A percentile compares a stretch with the other conserved stretches of the same genome.
phyloP scores from a whole-genome alignment of 2,329 filamentous ascomycete genomes.

The Thelonectria rubi region DNA sequence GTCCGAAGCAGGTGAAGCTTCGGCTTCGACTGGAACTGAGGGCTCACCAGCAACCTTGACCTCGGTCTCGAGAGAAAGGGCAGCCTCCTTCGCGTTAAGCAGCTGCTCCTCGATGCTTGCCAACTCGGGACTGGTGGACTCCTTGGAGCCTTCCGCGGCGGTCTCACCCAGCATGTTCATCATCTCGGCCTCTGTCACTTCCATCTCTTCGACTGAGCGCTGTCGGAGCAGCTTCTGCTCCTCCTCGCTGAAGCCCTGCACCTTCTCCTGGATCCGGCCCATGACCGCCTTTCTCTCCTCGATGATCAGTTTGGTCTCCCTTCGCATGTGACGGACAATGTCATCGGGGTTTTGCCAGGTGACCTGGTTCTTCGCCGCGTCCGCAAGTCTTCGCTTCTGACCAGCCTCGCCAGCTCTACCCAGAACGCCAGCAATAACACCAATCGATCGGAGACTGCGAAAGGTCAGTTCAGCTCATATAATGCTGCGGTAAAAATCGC shows the following conservation, averaged over 20 bases:
- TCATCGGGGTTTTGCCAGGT: slow-evolving; percentile 66
- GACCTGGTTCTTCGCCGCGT: slow-evolving; percentile 69
- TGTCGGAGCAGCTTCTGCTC: slow-evolving; percentile 48
- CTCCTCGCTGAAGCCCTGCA: slow-evolving; percentile 50
- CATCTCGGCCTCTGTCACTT: slow-evolving; percentile 50
- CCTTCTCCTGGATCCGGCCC: slow-evolving; percentile 48
- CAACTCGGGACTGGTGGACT: not conserved
- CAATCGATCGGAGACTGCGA: slow-evolving; percentile 78
- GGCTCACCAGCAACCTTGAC: not conserved
- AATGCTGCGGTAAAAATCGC: not conserved
- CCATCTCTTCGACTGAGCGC: slow-evolving; percentile 37
- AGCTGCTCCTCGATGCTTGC: slow-evolving; percentile 23
- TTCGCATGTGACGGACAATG: slow-evolving; percentile 51
- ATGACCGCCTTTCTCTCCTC: slow-evolving; percentile 49
- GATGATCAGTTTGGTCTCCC: slow-evolving; percentile 44
- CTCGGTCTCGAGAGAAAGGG: slow-evolving; percentile 20
- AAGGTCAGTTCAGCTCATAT: slow-evolving; percentile 36
- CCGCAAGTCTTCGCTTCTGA: slow-evolving; percentile 70
- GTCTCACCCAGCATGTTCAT: slow-evolving; percentile 46
- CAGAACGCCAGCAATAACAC: slow-evolving; percentile 84
- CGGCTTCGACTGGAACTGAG: not conserved
- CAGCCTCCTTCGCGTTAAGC: slow-evolving; percentile 11
- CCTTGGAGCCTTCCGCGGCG: slow-evolving; percentile 28
- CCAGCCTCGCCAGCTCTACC: slow-evolving; percentile 85
- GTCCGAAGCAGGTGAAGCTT: no score